Evolutionary conservation across 2,329 filamentous ascomycete genomes (phyloP).

Genomic region (Aspergillus novofumigatus): DNA sequence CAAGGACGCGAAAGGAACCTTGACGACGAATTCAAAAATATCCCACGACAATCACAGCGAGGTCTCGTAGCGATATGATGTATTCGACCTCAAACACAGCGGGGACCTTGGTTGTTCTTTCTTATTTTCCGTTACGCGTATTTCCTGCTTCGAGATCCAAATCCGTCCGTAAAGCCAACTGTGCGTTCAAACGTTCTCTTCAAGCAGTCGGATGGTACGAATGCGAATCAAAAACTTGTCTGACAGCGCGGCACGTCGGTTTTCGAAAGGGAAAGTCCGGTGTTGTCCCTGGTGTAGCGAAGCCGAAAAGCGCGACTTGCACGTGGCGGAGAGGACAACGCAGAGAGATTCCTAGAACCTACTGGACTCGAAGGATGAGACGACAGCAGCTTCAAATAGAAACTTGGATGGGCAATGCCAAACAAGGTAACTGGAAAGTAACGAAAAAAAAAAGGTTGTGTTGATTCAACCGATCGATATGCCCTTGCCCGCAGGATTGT

Average conservation of each 20-base stretch:
- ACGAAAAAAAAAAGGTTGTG: constrained; percentile 6
- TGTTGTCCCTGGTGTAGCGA: constrained; percentile 20
- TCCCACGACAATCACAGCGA: constrained; percentile 1
- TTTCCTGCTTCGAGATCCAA: constrained; percentile 7
- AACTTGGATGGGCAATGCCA: background rate
- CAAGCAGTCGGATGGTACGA: constrained; percentile 4
- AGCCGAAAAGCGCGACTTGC: constrained; percentile 22
- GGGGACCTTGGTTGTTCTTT: background rate
- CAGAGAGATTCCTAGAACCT: background rate
- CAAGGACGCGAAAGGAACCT: constrained; percentile 8
- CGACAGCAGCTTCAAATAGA: background rate
- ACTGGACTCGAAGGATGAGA: background rate
- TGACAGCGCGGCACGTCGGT: constrained; percentile 3
- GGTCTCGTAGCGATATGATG: constrained; percentile 1
- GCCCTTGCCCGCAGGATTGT: constrained; percentile 16
- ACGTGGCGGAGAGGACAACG: constrained; percentile 19
- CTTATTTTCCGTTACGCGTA: constrained; percentile 2
- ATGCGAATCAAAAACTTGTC: constrained; percentile 5
- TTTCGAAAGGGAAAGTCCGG: constrained; percentile 4
- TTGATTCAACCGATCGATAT: constrained; percentile 17
- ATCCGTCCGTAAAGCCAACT: constrained; percentile 11
- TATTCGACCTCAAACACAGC: constrained; percentile 2
- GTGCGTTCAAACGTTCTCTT: constrained; percentile 4
- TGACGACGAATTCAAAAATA: background rate
- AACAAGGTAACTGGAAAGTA: background rate